Base-by-base conservation (phyloP, 2,329 filamentous ascomycete genomes). In the Fusarium cicatricum region DNA sequence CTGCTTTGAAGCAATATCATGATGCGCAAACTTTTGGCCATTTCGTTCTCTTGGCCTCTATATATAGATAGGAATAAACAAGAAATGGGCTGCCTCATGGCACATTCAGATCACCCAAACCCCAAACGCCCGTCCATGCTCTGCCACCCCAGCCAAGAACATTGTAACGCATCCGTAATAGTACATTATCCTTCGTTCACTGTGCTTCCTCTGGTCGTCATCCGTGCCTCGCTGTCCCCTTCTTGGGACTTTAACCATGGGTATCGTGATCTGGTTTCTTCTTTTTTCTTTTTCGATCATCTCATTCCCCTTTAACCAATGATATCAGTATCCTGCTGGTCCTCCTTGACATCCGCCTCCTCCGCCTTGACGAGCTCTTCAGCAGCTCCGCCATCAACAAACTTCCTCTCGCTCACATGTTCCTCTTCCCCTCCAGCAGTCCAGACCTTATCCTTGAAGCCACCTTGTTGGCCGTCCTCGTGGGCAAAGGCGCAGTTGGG, bases 401-500 rank as follows among this genome's bases (percentile, higher is more conserved):
- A 97, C 71, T 91, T 94, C 67, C 93, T 84, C 75, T 97, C 91
- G 70, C 92, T 96, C 43, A 96, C 87, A 73, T 96, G 91, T 52
- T 85, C 80, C 65, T 82, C 71, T 17, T 76, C 78, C 31, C 64
- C 66, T 5, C 64, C 84, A 3, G 91, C 85, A 15, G 88, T 92
- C 94, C 94, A 98, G 23, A 96, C 91, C 78, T 96, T 97, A 74
- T 96, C 91, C 58, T 88, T 85, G 75, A 92, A 94, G 12, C 85
- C 86, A 44, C 90, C 92, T 66, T 91, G 87, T 78, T 99, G 95
- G 11, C 94, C 95, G 49, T 96, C 92, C 34, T 88, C 90, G 74
- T 99, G 95, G 75, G 92, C 92, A 79, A 92, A 98, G 5, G 88
- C 82, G 74, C 95, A 99, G 66, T 80, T 84, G n/a, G 89, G 85